Evolutionary conservation across 371 early-diverging fungal genomes (phyloP), one percentile per base, ranked within the genome.

Genomic region (Rhizopus arrhizus): DNA sequence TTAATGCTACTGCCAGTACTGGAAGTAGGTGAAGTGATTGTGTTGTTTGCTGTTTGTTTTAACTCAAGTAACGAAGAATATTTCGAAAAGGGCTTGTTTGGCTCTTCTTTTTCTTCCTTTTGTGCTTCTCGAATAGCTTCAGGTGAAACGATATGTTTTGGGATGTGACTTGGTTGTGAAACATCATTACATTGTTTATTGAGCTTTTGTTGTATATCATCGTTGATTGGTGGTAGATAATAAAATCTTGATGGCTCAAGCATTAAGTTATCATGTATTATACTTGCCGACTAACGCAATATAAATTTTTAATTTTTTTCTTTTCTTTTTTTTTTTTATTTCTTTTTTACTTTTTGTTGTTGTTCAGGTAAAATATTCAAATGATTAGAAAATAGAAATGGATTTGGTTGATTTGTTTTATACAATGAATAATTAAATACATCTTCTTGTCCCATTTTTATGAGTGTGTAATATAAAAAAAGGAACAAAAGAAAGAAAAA

Each of bases 61-160:
- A 68, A 48, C 40, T 60, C 58, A 34, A 59, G 43, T 11, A 68
- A 60, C 13, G 68, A 62, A 55, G 64, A 22, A 28, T 49, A 68
- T 36, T 53, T 49, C 2, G 68, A 68, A 45, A 68, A 68, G 1
- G 68, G 68, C 57, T 74, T 75, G 42, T 75, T 75, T 53, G 58
- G 60, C 55, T 80, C 80, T 59, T 80, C 77, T 47, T 22, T 22
- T 22, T 22, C 22, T 22, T 22, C 22, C 22, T 62, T 65, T 45
- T 77, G 64, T 29, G 77, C 80, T 57, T 68, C 66, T 16, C 72
- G 67, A 51, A 80, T 77, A 5, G 77, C 80, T 57, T 75, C 74
- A 11, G 77, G 74, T 16, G 80, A 74, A 38, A 80, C 77, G 8
- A 78, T 66, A 50, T 78, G 79, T 4, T 53, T 56, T 8, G 58